Evolutionary conservation across 495 filamentous ascomycete species (phyloP).

Genomic region (Baudoinia panamericana): DNA sequence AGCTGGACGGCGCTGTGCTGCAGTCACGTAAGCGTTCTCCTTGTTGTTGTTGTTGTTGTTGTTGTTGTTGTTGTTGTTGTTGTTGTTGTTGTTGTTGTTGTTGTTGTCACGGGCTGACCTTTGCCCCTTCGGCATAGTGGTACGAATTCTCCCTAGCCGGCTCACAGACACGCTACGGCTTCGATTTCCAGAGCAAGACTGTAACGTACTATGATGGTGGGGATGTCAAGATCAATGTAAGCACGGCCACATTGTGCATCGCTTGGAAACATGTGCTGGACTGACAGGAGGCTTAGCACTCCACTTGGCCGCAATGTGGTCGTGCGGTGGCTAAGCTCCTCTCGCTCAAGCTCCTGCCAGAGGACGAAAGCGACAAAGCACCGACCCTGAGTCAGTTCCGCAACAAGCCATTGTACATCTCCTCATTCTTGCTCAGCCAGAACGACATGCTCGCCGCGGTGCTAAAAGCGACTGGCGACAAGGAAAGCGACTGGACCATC

Average conservation of each 20-base stretch:
- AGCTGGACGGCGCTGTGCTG: too few relatives aligned
- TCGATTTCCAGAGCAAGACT: slow-evolving; percentile 31
- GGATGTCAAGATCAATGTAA: slow-evolving; percentile 27
- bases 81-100: too few relatives aligned
- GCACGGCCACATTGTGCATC: too few relatives aligned
- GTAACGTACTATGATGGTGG: slow-evolving; percentile 41
- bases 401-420: slow-evolving; percentile 30
- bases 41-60: too few relatives aligned
- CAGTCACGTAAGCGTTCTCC: too few relatives aligned
- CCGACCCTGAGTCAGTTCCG: slow-evolving; percentile 17
- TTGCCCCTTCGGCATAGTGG: too few relatives aligned
- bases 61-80: too few relatives aligned
- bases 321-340: slow-evolving; percentile 30
- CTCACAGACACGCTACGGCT: slow-evolving; percentile 30
- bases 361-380: slow-evolving; percentile 29
- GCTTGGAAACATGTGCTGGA: too few relatives aligned
- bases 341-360: slow-evolving; percentile 23
- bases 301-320: slow-evolving; percentile 35
- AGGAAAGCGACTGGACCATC: slow-evolving; percentile 45
- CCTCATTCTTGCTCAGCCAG: slow-evolving; percentile 34
- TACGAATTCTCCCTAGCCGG: slow-evolving; percentile 38
- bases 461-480: slow-evolving; percentile 40
- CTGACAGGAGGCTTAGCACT: too few relatives aligned
- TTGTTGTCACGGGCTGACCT: too few relatives aligned
- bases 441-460: slow-evolving; percentile 36